Conservation (phyloP, 2,329 filamentous ascomycete species). For the Colletotrichum salicis region DNA sequence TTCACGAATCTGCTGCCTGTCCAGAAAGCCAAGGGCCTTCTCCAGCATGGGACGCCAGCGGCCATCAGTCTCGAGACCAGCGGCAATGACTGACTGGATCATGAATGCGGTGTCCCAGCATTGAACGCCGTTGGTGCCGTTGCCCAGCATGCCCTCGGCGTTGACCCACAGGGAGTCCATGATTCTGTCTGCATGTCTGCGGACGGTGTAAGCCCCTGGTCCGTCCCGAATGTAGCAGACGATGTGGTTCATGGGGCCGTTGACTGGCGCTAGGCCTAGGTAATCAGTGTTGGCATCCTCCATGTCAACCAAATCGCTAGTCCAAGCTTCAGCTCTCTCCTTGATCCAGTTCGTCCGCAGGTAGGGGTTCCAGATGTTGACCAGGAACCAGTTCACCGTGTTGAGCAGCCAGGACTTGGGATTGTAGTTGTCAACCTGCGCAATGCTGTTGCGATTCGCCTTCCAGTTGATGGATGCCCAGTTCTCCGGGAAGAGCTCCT, state of each 20-base stretch:
- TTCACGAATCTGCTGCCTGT: conserved; percentile 89
- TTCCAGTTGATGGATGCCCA: conserved; percentile 83
- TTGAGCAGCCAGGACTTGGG: conserved; percentile 90
- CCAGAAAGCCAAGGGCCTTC: conserved; percentile 85
- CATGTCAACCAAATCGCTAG: conserved; percentile 84
- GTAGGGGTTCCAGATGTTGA: conserved; percentile 83
- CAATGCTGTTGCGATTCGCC: conserved; percentile 83
- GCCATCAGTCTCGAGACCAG: conserved; percentile 79
- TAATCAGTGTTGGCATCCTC: conserved; percentile 95
- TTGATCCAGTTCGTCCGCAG: conserved; percentile 74
- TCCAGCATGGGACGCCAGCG: conserved; percentile 85
- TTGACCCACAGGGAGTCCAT: conserved; percentile 94
- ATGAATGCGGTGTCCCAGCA: conserved; percentile 95
- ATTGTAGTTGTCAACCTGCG: conserved; percentile 86
- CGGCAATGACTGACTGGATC: conserved; percentile 83
- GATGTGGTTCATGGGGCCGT: conserved; percentile 88
- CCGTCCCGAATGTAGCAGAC: conserved; percentile 88
- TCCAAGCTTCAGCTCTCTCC: conserved; percentile 81
- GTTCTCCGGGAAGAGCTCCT: conserved; percentile 85
- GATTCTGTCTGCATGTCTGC: conserved; percentile 81
- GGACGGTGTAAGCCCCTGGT: conserved; percentile 75
- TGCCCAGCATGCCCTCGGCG: conserved; percentile 89
- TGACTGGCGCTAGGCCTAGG: conserved; percentile 87
- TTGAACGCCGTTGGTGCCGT: conserved; percentile 98
- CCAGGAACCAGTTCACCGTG: conserved; percentile 79